These are phyloP conservation scores for Marsdenia floribunda DNA, from an alignment of 257 asterid genomes.

Conservation along the genomic window DNA sequence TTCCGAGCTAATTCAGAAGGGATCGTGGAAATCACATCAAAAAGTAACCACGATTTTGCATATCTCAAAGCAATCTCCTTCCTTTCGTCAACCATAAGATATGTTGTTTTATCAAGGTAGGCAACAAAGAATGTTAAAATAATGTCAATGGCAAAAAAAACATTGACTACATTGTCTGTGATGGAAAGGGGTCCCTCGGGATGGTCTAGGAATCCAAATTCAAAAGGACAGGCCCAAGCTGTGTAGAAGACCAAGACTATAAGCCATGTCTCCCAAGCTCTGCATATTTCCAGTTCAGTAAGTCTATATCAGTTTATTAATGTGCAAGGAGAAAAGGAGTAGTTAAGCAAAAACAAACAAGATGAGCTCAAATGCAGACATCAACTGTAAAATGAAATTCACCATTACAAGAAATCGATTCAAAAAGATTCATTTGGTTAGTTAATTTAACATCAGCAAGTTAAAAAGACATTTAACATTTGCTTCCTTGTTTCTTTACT, in stretches of 20 bases:
- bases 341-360: not conserved
- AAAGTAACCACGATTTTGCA: slow-evolving; percentile 45
- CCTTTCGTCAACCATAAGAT: slow-evolving; percentile 46
- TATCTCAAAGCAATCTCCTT: slow-evolving; percentile 55
- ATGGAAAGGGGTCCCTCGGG: slow-evolving; percentile 40
- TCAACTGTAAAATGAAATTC: not conserved
- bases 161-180: slow-evolving; percentile 59
- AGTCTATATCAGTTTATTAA: not conserved
- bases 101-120: slow-evolving; percentile 61
- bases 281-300: slow-evolving; percentile 28
- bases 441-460: not conserved
- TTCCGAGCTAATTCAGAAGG: slow-evolving; percentile 48
- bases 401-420: not conserved
- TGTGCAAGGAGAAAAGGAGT: not conserved
- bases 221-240: slow-evolving; percentile 84
- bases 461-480: not conserved
- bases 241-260: slow-evolving; percentile 71
- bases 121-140: slow-evolving; percentile 77
- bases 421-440: not conserved
- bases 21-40: slow-evolving; percentile 62
- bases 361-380: not conserved
- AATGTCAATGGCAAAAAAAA: slow-evolving; percentile 57
- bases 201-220: slow-evolving; percentile 61
- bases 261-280: slow-evolving; percentile 57
- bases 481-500: not conserved